A percentile compares a stretch with the other conserved stretches of the same genome.
Evolutionary conservation across 148 eudicot genomes (phyloP).

Genomic region (Simmondsia chinensis): DNA sequence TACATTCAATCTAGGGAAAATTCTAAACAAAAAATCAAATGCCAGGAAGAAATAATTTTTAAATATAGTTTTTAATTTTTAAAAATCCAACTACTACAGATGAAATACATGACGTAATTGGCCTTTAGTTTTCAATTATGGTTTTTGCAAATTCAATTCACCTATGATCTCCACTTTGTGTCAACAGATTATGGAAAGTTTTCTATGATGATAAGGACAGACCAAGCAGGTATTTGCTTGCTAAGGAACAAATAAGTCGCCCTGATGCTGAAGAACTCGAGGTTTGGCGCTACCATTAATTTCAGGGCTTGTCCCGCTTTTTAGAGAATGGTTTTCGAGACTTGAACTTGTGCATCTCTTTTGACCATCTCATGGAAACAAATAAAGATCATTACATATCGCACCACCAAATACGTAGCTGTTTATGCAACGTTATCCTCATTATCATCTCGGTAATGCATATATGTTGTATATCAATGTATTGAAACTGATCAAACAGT

Average conservation of each 20-base stretch:
- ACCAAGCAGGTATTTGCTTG: constrained; percentile 79
- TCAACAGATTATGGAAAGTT: constrained; percentile 80
- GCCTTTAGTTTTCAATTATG: background rate
- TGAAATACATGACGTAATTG: background rate
- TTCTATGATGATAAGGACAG: constrained; percentile 84
- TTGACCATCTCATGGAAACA: too few relatives aligned
- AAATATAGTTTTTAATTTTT: background rate
- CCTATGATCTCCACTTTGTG: background rate
- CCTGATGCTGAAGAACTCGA: constrained; percentile 92
- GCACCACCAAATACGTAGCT: too few relatives aligned
- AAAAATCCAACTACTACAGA: too few relatives aligned
- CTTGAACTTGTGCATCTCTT: background rate
- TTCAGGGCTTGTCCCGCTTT: background rate
- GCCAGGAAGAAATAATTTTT: background rate
- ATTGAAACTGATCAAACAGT: too few relatives aligned
- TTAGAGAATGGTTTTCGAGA: background rate
- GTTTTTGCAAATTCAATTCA: background rate
- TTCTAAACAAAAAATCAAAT: background rate
- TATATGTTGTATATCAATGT: too few relatives aligned
- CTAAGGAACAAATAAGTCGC: constrained; percentile 67
- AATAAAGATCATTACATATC: too few relatives aligned
- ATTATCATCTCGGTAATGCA: too few relatives aligned
- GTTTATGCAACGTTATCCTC: too few relatives aligned
- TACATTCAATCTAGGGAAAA: too few relatives aligned
- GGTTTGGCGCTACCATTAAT: constrained; percentile 34